These are phyloP conservation scores for Brassica incana DNA, from an alignment of 345 rosid genomes.

Conservation along the genomic window DNA sequence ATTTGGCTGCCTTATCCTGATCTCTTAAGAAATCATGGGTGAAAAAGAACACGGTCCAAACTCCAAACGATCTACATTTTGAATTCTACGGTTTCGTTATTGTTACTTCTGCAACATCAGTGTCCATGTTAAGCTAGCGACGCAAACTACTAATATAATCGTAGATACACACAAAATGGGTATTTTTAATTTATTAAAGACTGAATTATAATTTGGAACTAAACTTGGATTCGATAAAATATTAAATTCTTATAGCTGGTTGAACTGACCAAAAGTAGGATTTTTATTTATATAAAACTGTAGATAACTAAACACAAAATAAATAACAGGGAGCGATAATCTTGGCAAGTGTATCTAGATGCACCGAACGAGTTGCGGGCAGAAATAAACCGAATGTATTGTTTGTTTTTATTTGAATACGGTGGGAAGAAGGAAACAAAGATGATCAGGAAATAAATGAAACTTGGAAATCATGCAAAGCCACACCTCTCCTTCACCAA, in stretches of 20 bases:
- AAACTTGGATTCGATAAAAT: neutral
- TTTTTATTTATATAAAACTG: neutral
- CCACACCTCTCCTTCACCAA: conserved; percentile 32
- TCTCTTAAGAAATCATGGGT: neutral
- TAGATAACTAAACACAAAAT: too few species aligned
- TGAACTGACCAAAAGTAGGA: neutral
- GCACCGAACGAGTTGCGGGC: neutral
- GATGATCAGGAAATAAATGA: conserved; percentile 25
- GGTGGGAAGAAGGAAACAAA: conserved; percentile 18
- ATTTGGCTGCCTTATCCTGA: neutral
- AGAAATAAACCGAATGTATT: neutral
- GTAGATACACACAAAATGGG: neutral
- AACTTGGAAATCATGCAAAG: conserved; percentile 43
- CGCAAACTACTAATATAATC: neutral
- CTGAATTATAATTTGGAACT: neutral
- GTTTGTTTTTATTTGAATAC: conserved; percentile 10
- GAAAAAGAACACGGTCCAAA: neutral
- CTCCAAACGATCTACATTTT: neutral
- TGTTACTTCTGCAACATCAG: neutral
- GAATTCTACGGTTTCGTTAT: neutral
- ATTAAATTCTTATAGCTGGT: neutral
- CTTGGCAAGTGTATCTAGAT: neutral
- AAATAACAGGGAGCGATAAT: neutral
- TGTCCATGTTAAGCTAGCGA: neutral
- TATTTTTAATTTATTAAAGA: neutral